phyloP scores from a whole-genome alignment of 805 yeast genomes.

The Candida methanosorbosa region DNA sequence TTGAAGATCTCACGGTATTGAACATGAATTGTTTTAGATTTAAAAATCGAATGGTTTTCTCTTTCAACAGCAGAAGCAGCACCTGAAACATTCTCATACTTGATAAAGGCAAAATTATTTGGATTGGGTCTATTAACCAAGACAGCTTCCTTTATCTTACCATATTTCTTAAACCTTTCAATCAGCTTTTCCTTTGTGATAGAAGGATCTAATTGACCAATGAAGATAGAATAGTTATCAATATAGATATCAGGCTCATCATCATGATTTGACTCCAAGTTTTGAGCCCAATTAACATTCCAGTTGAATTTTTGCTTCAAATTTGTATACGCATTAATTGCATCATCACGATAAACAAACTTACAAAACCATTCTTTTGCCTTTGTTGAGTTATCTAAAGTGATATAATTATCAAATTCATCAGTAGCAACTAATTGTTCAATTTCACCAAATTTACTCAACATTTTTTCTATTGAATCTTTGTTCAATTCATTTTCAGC shows the following conservation, averaged over 20 bases:
- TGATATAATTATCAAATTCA: conserved; percentile 6
- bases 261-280: conserved; percentile 42
- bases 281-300: conserved; percentile 81
- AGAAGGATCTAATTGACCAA: conserved; percentile 58
- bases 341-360: conserved; percentile 78
- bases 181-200: conserved; percentile 47
- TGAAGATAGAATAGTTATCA: conserved; percentile 68
- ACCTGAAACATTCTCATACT: conserved; percentile 52
- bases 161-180: conserved; percentile 60
- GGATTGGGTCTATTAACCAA: conserved; percentile 45
- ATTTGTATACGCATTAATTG: conserved; percentile 74
- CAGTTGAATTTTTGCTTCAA: conserved; percentile 46
- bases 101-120: conserved; percentile 65
- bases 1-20: conserved; percentile 63
- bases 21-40: conserved; percentile 73
- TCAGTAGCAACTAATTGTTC: conserved; percentile 43
- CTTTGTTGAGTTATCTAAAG: not conserved
- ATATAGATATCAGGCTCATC: conserved; percentile 34
- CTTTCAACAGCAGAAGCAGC: conserved; percentile 85
- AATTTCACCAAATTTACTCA: conserved; percentile 61
- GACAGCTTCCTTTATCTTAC: conserved; percentile 48
- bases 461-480: conserved; percentile 26
- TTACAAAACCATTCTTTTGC: conserved; percentile 61
- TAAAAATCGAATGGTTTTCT: conserved; percentile 72
- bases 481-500: conserved; percentile 10